These are phyloP conservation scores for Styphnolobium japonicum DNA, from an alignment of 306 rosid species.

Conservation along the genomic window DNA sequence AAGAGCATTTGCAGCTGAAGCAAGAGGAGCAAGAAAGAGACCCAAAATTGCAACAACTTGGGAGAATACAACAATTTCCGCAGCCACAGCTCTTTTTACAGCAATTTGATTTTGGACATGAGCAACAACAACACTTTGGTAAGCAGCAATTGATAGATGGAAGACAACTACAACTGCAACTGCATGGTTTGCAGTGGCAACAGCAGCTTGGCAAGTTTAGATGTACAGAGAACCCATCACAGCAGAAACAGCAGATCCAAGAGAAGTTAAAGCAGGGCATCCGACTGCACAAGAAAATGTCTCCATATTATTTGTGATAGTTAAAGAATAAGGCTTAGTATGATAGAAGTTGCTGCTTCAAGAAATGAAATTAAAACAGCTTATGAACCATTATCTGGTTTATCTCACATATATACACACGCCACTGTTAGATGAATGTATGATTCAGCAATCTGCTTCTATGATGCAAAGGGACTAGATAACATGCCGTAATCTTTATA, in stretches of 20 bases:
- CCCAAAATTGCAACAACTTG: conserved; percentile 41
- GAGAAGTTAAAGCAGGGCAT: conserved; percentile 58
- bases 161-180: conserved; percentile 22
- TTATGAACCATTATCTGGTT: neutral
- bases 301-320: neutral
- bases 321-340: neutral
- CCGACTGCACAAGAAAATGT: conserved; percentile 41
- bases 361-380: neutral
- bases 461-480: neutral
- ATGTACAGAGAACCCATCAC: conserved; percentile 40
- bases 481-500: neutral
- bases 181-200: conserved; percentile 14
- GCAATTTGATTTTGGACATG: conserved; percentile 35
- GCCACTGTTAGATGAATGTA: neutral
- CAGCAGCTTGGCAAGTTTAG: conserved; percentile 44
- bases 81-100: conserved; percentile 42
- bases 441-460: neutral
- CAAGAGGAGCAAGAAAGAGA: conserved; percentile 47
- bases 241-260: conserved; percentile 59
- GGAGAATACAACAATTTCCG: conserved; percentile 22
- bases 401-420: neutral
- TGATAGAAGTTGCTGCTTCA: neutral
- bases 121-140: conserved; percentile 48
- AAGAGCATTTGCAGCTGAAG: conserved; percentile 56
- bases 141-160: conserved; percentile 40